phyloP scores from a whole-genome alignment of 164 flowering plant species.

The Berberis vulgaris region DNA sequence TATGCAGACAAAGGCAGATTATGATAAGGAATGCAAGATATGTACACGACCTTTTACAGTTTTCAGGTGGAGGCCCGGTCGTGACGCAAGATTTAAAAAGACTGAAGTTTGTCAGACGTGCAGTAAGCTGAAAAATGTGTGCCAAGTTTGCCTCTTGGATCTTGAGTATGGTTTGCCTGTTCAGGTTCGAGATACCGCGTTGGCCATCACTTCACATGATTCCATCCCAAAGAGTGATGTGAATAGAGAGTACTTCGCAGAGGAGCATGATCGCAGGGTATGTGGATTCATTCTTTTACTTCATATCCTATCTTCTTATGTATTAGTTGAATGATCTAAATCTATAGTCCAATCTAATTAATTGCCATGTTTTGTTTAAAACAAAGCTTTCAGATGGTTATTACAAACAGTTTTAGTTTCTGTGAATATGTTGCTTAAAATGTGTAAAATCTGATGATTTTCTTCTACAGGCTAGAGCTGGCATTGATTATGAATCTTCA shows the following conservation, averaged over 20 bases:
- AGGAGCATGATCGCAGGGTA: conserved; percentile 97
- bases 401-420: too few relatives aligned
- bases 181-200: not conserved
- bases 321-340: not conserved
- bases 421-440: too few relatives aligned
- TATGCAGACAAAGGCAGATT: too few relatives aligned
- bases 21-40: too few relatives aligned
- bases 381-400: too few relatives aligned
- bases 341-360: too few relatives aligned
- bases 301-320: not conserved
- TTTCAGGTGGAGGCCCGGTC: conserved; percentile 52
- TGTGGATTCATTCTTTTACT: not conserved
- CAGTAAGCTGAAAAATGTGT: not conserved
- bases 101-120: conserved; percentile 92
- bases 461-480: conserved; percentile 61
- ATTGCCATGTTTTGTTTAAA: too few relatives aligned
- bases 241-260: conserved; percentile 50
- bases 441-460: not conserved
- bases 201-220: not conserved
- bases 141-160: not conserved
- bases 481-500: not conserved
- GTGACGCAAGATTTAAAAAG: conserved; percentile 85
- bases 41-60: too few relatives aligned
- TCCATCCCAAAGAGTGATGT: not conserved
- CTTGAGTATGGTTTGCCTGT: not conserved